Percentiles rank a stretch among this genome's conserved stretches.
phyloP scores from a whole-genome alignment of 1,284 basidiomycete species.

The Moniliella sp. region DNA sequence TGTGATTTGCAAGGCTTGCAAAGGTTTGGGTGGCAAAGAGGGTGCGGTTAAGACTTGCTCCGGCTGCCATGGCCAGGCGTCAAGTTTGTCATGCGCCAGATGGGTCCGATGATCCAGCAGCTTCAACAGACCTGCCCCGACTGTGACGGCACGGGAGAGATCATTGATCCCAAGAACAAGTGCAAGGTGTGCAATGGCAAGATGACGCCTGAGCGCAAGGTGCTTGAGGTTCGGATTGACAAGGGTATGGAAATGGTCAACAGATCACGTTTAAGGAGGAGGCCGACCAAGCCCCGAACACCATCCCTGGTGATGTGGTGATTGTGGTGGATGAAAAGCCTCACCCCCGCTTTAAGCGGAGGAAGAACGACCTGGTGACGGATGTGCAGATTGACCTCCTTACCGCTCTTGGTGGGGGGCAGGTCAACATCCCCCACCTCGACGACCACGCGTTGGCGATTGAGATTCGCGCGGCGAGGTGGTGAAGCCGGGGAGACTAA shows the following conservation, averaged over 20 bases:
- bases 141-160: conserved; percentile 72
- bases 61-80: conserved; percentile 73
- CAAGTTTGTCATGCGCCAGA: conserved; percentile 75
- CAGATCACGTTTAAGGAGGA: conserved; percentile 84
- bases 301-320: conserved; percentile 80
- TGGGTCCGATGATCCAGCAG: conserved; percentile 99
- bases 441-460: conserved; percentile 75
- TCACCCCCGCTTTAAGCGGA: conserved; percentile 71
- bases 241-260: conserved; percentile 97
- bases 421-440: conserved; percentile 72
- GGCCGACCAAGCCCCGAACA: conserved; percentile 78
- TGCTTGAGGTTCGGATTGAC: conserved; percentile 95
- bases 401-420: conserved; percentile 77
- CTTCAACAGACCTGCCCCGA: conserved; percentile 86
- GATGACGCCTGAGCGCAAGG: conserved; percentile 92
- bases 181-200: conserved; percentile 86
- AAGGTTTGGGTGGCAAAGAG: conserved; percentile 89
- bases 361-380: conserved; percentile 70
- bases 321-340: conserved; percentile 92
- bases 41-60: conserved; percentile 67
- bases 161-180: conserved; percentile 78
- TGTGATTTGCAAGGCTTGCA: conserved; percentile 75
- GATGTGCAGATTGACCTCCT: conserved; percentile 79
- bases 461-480: conserved; percentile 64
- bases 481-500: conserved; percentile 72